These are phyloP conservation scores for Tieghemiomyces parasiticus DNA, from an alignment of 192 early-diverging fungal species.

Conservation along the genomic window DNA sequence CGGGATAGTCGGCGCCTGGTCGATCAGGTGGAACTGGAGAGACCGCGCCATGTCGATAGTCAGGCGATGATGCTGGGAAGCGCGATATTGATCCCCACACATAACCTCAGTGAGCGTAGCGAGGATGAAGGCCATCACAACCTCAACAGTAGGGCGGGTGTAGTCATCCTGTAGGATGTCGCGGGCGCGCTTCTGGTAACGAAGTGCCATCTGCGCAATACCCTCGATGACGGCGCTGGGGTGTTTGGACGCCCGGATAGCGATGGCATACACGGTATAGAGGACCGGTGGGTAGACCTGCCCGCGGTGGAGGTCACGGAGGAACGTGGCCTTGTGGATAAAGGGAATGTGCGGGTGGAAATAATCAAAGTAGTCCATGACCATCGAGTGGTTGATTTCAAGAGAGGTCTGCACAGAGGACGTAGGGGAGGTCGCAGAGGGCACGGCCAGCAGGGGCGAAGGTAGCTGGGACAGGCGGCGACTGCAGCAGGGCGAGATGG, in stretches of 20 bases:
- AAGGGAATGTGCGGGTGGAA: slow-evolving; percentile 5
- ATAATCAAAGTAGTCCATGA: slow-evolving; percentile 1
- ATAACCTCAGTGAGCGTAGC: neutral
- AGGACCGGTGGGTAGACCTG: neutral
- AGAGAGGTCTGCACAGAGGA: neutral
- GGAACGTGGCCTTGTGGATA: neutral
- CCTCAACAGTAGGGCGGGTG: neutral
- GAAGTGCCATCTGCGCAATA: neutral
- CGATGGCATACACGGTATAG: neutral
- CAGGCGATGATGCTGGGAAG: neutral
- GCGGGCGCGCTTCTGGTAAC: neutral
- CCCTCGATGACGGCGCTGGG: neutral
- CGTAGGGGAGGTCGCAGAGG: neutral
- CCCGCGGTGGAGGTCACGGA: neutral
- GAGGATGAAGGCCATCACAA: neutral
- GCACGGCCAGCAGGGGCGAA: neutral
- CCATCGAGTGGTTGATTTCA: neutral
- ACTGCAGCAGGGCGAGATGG: neutral
- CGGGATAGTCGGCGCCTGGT: neutral
- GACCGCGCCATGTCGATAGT: neutral
- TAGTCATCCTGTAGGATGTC: neutral
- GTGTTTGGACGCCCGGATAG: neutral
- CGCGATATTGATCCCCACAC: neutral
- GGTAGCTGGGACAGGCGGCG: neutral
- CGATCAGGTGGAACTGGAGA: neutral